Base-by-base conservation (phyloP, 2,329 filamentous ascomycete genomes). In the Fusarium sororula region DNA sequence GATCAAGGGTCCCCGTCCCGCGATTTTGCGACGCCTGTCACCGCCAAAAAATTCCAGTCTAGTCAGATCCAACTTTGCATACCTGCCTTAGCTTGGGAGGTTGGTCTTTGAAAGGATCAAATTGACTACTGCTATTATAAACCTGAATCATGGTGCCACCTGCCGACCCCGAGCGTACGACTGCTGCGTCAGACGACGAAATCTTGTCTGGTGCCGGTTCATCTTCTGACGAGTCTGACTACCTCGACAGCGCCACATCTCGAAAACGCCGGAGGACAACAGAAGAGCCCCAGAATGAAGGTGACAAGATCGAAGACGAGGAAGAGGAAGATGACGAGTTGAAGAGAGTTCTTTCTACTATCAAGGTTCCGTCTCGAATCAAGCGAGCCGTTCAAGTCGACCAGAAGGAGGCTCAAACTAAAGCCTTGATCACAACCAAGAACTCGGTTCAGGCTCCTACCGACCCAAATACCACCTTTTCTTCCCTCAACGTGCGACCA, bases 401-500 rank as follows among this genome's bases (percentile, higher is more conserved):
- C 39, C 65, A 76, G 39, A 72, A 68, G 32, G 72, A 77, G 45
- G 56, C 68, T 44, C 63, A 70, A 39, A 68, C 71, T 50, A 66
- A 78, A 54, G 47, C 72, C 64, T 61, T 75, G 44, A 44, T 68
- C 15, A 47, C 74, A n/a, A 61, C 79, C 28, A 78, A 77, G 56
- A 82, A 79, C 60, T 76, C 80, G 32, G 84, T 88, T 63, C 82
- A 85, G 55, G 89, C 88, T 7, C 87, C 89, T 18, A 85, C 85
- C 30, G 88, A 90, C 76, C 83, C 84, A 54, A 87, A 90, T 80
- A 85, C 88, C 24, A 93, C 89, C 14, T 98, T 98, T 80, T 89
- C 91, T 24, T 89, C 90, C 17, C 84, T 98, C 58, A 86, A 90
- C 57, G 91, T 98, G 50, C 89, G 90, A 42, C 94, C 94, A 81